Percentiles rank a stretch among this genome's conserved stretches.
Evolutionary conservation across 768 basidiomycete species (phyloP).

Genomic region (Pulveroboletus sp.): DNA sequence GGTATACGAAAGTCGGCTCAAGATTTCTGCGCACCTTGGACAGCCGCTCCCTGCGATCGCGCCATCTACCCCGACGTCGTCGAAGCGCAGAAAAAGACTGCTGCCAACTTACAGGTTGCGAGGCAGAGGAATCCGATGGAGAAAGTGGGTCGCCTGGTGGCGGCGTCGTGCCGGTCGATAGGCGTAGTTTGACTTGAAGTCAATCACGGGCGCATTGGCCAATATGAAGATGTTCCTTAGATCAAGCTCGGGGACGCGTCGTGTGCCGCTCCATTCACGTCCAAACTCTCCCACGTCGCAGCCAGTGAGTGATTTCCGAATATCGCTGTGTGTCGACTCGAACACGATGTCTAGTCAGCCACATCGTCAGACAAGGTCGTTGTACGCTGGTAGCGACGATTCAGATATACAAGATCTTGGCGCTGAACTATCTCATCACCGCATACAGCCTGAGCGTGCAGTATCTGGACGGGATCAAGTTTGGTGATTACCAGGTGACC

Average conservation of each 20-base stretch:
- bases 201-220: slow-evolving; percentile 80
- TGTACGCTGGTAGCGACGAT: slow-evolving; percentile 98
- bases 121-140: slow-evolving; percentile 86
- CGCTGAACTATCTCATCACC: slow-evolving; percentile 95
- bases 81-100: slow-evolving; percentile 80
- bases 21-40: slow-evolving; percentile 83
- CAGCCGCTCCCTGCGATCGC: slow-evolving; percentile 87
- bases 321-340: neutral
- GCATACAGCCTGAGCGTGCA: slow-evolving; percentile 98
- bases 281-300: slow-evolving; percentile 92
- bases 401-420: slow-evolving; percentile 99
- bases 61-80: slow-evolving; percentile 86
- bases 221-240: slow-evolving; percentile 93
- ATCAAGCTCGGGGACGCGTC: slow-evolving; percentile 99
- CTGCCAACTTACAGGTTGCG: slow-evolving; percentile 55
- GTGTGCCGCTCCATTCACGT: slow-evolving; percentile 97
- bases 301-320: slow-evolving; percentile 62
- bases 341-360: slow-evolving; percentile 69
- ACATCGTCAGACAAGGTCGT: slow-evolving; percentile 97
- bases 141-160: slow-evolving; percentile 52
- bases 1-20: slow-evolving; percentile 94
- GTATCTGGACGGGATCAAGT: slow-evolving; percentile 98
- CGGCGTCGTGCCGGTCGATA: too few species aligned
- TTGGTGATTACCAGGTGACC: slow-evolving; percentile 97
- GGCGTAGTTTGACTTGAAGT: slow-evolving; percentile 68